These are phyloP conservation scores for Globisporangium lucens DNA, from an alignment of 352 stramenopile species.

Conservation along the genomic window DNA sequence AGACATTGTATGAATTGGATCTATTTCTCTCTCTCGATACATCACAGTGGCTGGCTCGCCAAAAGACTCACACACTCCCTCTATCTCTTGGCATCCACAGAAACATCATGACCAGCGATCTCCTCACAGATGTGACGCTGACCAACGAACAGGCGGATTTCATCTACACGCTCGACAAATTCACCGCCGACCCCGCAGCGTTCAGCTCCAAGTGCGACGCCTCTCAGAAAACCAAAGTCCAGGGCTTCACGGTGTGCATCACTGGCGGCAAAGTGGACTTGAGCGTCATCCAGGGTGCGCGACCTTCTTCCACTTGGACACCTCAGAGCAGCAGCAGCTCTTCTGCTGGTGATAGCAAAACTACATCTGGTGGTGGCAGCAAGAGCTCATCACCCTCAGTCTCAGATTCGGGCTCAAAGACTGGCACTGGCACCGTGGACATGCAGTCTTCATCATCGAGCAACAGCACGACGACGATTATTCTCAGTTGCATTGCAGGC, in stretches of 20 bases:
- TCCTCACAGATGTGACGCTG: constrained; percentile 1
- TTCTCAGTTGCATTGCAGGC: constrained; percentile 2
- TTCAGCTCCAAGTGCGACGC: constrained; percentile 8
- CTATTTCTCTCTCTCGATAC: too few relatives aligned
- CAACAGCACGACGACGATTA: background rate
- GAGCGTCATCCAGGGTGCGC: constrained; percentile 7
- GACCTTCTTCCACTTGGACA: background rate
- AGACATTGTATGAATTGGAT: constrained; percentile 1
- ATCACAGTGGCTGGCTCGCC: too few relatives aligned
- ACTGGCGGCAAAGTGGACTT: constrained; percentile 2
- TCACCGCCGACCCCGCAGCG: background rate
- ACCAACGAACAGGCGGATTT: constrained; percentile 16
- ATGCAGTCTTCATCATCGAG: background rate
- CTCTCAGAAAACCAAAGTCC: constrained; percentile 3
- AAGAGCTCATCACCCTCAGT: too few relatives aligned
- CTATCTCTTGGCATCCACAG: background rate
- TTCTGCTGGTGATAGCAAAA: too few relatives aligned
- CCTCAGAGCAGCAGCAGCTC: too few relatives aligned
- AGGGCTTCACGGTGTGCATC: constrained; percentile 11
- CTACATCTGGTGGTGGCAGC: too few relatives aligned
- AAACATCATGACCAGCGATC: background rate
- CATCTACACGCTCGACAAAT: constrained; percentile 9
- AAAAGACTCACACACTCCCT: too few relatives aligned
- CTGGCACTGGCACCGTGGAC: background rate
- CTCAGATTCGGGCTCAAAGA: background rate